Base-by-base conservation (phyloP, 1,284 basidiomycete species). In the Cystobasidiaceae sp. region DNA sequence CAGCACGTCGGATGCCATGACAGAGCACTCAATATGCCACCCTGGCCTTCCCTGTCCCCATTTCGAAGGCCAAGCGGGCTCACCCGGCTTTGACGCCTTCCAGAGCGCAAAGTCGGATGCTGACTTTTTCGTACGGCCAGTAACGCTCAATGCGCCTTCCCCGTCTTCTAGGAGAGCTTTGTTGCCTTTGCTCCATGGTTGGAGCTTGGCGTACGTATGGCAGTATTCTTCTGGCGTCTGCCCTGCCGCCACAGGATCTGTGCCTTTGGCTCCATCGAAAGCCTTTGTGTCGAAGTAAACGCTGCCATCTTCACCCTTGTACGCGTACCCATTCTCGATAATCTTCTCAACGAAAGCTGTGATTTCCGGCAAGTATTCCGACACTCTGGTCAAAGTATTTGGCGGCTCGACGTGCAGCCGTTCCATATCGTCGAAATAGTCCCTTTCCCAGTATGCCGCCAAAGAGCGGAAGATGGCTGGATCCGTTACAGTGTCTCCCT, bases 1-100 rank as follows among this genome's bases (percentile, higher is more conserved):
- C 49, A 98, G 82, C 52, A 99, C 82, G 39, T 88, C 93, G 66
- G 86, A 90, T 15, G 93, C 94, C 96, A 99, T 99, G 48, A 97
- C 96, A 9, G 91, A 94, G 80, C 96, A 99, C 77, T 99, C 96
- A 66, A 99, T 98, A 77, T 99, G 96, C 96, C 96, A 99, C 9
- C 96, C 96, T 0, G 96, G 96, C 61, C 96, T 84, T n/a, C 96
- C 96, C 39, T 82, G 81, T 28, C 96, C 96, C 96, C 96, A 99
- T 5, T 91, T 88, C 8, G 93, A 97, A 0, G 87, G 85, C 96
- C 96, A 99, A 2, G 87, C 87, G 1, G 96, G 96, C 78, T 99
- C 96, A n/a, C 96, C 96, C 1, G 92, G 86, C 79, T 96, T 97
- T 32, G 91, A 92, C 2, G 90, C 86, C 79, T 99, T 99, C 96